phyloP scores from a whole-genome alignment of 805 yeast species.

The Schizosaccharomyces japonicus region DNA sequence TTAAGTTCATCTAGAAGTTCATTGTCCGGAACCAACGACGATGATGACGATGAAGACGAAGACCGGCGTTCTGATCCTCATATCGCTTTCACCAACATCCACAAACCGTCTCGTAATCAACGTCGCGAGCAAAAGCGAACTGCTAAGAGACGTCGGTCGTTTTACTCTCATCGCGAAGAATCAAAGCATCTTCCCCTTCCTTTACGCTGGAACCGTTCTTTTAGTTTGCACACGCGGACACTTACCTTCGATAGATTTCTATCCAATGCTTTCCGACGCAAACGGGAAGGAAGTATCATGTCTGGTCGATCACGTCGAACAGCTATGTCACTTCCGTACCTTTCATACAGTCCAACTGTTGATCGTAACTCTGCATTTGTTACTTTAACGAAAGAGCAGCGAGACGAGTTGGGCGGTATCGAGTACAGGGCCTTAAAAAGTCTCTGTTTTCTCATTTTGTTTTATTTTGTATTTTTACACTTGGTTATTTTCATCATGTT shows the following conservation, averaged over 20 bases:
- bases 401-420: conserved; percentile 89
- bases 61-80: too few relatives aligned
- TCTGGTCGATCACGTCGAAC: conserved; percentile 8
- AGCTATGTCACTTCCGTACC: conserved; percentile 33
- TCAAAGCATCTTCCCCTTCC: neutral
- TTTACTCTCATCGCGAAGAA: conserved; percentile 21
- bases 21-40: too few relatives aligned
- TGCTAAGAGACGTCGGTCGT: conserved; percentile 22
- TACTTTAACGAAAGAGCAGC: conserved; percentile 55
- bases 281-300: conserved; percentile 7
- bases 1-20: too few relatives aligned
- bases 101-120: neutral
- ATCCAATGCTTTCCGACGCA: conserved; percentile 8
- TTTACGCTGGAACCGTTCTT: conserved; percentile 3
- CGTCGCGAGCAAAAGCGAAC: neutral
- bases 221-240: neutral
- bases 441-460: conserved; percentile 36
- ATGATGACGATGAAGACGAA: too few relatives aligned
- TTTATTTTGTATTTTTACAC: conserved; percentile 60
- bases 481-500: conserved; percentile 21
- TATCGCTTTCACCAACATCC: neutral
- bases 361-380: conserved; percentile 87
- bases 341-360: conserved; percentile 76
- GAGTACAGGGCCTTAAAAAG: conserved; percentile 78
- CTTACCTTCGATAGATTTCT: conserved; percentile 8